Percentiles rank a stretch among this genome's conserved stretches.
These are phyloP conservation scores for Phellinidium pouzarii DNA, from an alignment of 1,284 basidiomycete species.

Conservation along the genomic window DNA sequence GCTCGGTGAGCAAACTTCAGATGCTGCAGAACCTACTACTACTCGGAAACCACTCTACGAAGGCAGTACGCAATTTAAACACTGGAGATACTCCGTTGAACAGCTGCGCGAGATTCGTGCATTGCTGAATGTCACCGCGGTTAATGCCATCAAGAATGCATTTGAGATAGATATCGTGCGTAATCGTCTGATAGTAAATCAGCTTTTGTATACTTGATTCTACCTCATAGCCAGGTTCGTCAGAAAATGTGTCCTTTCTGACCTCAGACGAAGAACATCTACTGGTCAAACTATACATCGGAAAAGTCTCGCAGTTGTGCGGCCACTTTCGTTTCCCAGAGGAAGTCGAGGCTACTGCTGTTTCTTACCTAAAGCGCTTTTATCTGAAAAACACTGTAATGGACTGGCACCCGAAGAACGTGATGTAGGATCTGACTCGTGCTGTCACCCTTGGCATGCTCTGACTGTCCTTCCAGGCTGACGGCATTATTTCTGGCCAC, in stretches of 20 bases:
- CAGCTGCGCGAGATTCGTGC: conserved; percentile 53
- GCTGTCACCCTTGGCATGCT: neutral
- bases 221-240: conserved; percentile 54
- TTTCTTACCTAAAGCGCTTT: conserved; percentile 91
- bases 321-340: conserved; percentile 84
- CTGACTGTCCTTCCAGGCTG: conserved; percentile 52
- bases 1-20: neutral
- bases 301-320: conserved; percentile 82
- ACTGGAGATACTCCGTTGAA: conserved; percentile 81
- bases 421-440: conserved; percentile 59
- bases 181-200: conserved; percentile 17
- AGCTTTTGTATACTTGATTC: conserved; percentile 21
- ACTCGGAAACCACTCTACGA: conserved; percentile 52
- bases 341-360: conserved; percentile 88
- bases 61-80: conserved; percentile 77
- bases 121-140: conserved; percentile 67
- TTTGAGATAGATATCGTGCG: conserved; percentile 77
- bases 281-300: conserved; percentile 85
- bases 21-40: neutral
- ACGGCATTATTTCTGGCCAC: conserved; percentile 93
- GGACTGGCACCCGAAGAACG: conserved; percentile 98
- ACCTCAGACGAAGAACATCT: conserved; percentile 79
- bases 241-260: conserved; percentile 64
- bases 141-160: conserved; percentile 65
- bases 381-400: conserved; percentile 97